Evolutionary conservation across 1,284 basidiomycete species (phyloP), one percentile per base, ranked within the genome.

Genomic region (Irpex sp.): DNA sequence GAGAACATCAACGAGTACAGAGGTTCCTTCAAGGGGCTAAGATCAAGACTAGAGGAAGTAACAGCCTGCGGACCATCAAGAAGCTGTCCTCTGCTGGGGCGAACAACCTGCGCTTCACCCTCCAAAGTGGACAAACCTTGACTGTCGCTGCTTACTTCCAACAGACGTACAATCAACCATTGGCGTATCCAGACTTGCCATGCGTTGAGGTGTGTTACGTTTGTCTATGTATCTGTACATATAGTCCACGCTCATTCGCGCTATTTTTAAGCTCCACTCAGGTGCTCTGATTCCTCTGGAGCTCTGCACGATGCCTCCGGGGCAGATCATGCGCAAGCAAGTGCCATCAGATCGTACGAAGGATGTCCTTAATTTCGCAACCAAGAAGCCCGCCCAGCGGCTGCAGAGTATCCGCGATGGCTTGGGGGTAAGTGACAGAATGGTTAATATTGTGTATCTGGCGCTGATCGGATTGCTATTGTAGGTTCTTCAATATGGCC

Each of bases 261-360:
- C 26, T 26, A 26, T 26, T 26, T 26, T 47, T 36, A 59, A 90
- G 89, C 83, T 90, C 54, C 85, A 86, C 15, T 79, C 79, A 46
- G 88, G 87, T 2, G 88, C 89, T 0, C 72, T 88, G 54, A 79
- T 91, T 15, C 89, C 90, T 0, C 70, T 91, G 2, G 90, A 93
- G 69, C 71, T 88, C 1, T 92, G 90, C 68, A 74, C 68, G 0
- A 85, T 93, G 3, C 80, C 81, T 0, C 75, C 81, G 0, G 90
- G 90, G 0, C 91, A 93, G 67, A 86, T 91, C 55, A 87, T 91
- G 83, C 79, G 86, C 49, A 89, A 88, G 68, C 87, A 88, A 65
- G 80, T 92, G 1, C 89, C 90, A 0, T 77, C 85, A 0, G 85
- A 90, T 63, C 84, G 85, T 68, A 88, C 85, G 0, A 84, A 81